Conservation (phyloP, 805 yeast genomes). For the Saccharomycopsis microspora region DNA sequence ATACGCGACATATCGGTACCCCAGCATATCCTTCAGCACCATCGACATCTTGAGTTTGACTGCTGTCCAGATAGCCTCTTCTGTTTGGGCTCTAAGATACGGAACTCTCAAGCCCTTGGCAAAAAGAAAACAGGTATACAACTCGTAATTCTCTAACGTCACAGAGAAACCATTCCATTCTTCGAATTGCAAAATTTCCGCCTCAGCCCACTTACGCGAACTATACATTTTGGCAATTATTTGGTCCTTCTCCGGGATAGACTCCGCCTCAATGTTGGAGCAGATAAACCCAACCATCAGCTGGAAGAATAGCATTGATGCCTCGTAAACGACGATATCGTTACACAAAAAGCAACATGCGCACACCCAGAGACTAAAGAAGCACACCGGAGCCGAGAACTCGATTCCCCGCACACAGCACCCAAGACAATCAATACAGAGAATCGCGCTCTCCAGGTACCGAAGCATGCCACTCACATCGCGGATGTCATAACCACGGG, state of each 20-base stretch:
- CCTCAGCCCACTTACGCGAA: neutral
- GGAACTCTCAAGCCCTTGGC: neutral
- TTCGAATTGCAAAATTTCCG: neutral
- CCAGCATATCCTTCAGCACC: no score
- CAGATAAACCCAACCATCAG: neutral
- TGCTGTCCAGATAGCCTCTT: no score
- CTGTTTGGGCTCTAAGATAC: neutral
- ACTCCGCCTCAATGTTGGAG: neutral
- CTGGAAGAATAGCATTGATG: neutral
- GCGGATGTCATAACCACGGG: neutral
- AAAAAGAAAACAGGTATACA: slow-evolving; percentile 1
- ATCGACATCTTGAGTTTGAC: no score
- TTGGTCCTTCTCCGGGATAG: neutral
- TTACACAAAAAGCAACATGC: neutral
- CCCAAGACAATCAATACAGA: neutral
- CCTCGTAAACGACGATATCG: neutral
- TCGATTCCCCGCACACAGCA: neutral
- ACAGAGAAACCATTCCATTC: neutral
- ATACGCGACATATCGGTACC: no score
- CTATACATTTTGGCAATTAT: neutral
- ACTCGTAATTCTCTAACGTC: neutral
- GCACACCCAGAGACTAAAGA: neutral
- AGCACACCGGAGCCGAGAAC: neutral
- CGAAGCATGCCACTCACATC: neutral
- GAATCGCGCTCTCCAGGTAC: neutral